phyloP scores from a whole-genome alignment of 2,329 filamentous ascomycete species.

The Trichoderma citrinoviride region DNA sequence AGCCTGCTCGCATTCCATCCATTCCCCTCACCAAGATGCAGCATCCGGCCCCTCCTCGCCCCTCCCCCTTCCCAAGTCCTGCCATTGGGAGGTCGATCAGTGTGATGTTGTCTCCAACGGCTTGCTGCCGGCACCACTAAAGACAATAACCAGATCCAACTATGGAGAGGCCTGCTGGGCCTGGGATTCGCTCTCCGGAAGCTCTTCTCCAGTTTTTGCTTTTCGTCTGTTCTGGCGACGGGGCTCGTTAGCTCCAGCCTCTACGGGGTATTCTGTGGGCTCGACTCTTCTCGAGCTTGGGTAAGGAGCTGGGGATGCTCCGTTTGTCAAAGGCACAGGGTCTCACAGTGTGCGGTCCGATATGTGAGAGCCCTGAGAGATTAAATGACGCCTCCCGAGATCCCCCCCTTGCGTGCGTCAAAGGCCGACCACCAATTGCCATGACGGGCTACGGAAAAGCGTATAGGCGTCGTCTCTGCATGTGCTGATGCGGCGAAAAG shows the following conservation, averaged over 20 bases:
- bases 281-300: background rate
- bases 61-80: slow-evolving; percentile 18
- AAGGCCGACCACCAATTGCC: background rate
- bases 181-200: slow-evolving; percentile 17
- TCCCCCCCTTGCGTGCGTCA: slow-evolving; percentile 12
- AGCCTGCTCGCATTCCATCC: background rate
- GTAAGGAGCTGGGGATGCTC: background rate
- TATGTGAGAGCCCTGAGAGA: slow-evolving; percentile 9
- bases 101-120: slow-evolving; percentile 18
- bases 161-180: slow-evolving; percentile 3
- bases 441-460: slow-evolving; percentile 5
- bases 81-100: slow-evolving; percentile 15
- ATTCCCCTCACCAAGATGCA: slow-evolving; percentile 14
- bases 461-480: slow-evolving; percentile 2
- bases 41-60: slow-evolving; percentile 18
- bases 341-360: background rate
- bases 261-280: slow-evolving; percentile 13
- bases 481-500: slow-evolving; percentile 19
- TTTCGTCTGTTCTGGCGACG: slow-evolving; percentile 9
- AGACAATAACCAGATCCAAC: slow-evolving; percentile 11
- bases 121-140: slow-evolving; percentile 14
- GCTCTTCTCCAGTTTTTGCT: slow-evolving; percentile 16
- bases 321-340: background rate
- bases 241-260: slow-evolving; percentile 17
- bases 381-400: slow-evolving; percentile 16